These are phyloP conservation scores for Tricholoma flavovirens DNA, from an alignment of 768 basidiomycete genomes.

Conservation along the genomic window DNA sequence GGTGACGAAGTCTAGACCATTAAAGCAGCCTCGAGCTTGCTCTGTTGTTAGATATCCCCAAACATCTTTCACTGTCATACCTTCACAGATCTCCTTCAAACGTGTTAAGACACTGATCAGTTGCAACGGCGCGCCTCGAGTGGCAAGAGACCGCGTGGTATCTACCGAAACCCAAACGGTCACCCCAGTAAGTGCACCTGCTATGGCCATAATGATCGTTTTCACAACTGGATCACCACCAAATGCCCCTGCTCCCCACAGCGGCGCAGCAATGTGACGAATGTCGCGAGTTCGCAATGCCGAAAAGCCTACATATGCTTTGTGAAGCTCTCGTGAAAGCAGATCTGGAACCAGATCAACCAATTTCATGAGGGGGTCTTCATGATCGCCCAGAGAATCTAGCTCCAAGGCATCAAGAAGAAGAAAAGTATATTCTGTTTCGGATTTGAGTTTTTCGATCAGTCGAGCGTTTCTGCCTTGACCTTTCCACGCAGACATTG, in stretches of 20 bases:
- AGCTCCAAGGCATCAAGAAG: slow-evolving; percentile 29
- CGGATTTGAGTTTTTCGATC: background rate
- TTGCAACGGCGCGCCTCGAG: background rate
- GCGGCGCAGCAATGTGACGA: slow-evolving; percentile 19
- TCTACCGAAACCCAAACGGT: slow-evolving; percentile 22
- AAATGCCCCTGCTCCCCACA: slow-evolving; percentile 32
- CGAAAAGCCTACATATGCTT: slow-evolving; percentile 23
- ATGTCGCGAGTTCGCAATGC: slow-evolving; percentile 17
- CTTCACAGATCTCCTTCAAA: background rate
- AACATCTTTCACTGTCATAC: slow-evolving; percentile 5
- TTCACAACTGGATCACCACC: slow-evolving; percentile 29
- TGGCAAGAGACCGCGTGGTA: slow-evolving; percentile 3
- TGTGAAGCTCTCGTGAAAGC: slow-evolving; percentile 24
- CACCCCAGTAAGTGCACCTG: slow-evolving; percentile 22
- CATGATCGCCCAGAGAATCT: slow-evolving; percentile 9
- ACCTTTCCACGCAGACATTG: slow-evolving; percentile 21
- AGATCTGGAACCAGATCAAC: slow-evolving; percentile 21
- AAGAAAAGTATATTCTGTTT: slow-evolving; percentile 18
- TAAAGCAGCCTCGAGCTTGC: slow-evolving; percentile 1
- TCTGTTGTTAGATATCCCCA: slow-evolving; percentile 5
- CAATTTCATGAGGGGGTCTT: slow-evolving; percentile 1
- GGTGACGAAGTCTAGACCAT: slow-evolving; percentile 3
- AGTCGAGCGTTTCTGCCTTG: slow-evolving; percentile 21
- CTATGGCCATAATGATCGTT: slow-evolving; percentile 21
- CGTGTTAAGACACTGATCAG: slow-evolving; percentile 1